Percentiles rank a stretch among this genome's conserved stretches.
Evolutionary conservation across 1,284 basidiomycete genomes (phyloP).

Genomic region (Cystobasidium pallidum): DNA sequence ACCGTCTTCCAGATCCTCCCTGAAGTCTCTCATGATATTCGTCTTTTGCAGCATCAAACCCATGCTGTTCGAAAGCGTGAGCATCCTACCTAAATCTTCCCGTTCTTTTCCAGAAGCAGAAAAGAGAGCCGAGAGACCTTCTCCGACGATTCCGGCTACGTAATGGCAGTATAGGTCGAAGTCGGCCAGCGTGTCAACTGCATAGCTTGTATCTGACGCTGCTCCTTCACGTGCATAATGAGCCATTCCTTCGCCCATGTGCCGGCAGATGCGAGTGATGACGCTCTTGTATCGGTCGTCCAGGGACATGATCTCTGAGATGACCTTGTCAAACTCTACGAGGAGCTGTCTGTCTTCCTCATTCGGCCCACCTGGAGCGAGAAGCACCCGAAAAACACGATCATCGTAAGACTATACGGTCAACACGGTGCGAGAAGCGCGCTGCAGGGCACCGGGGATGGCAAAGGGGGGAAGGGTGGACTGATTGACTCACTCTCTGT

Average conservation of each 20-base stretch:
- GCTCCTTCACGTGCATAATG: constrained; percentile 76
- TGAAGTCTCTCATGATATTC: constrained; percentile 94
- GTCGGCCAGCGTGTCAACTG: constrained; percentile 72
- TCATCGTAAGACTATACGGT: constrained; percentile 6
- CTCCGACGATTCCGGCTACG: constrained; percentile 96
- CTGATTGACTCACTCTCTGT: constrained; percentile 61
- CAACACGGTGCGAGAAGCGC: not conserved
- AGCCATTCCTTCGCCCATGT: constrained; percentile 95
- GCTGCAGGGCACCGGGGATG: not conserved
- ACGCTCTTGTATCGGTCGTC: constrained; percentile 73
- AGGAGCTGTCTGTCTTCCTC: constrained; percentile 90
- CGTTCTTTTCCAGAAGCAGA: constrained; percentile 84
- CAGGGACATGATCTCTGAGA: constrained; percentile 77
- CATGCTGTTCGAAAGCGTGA: constrained; percentile 90
- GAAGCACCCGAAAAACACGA: not conserved
- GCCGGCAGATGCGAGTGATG: constrained; percentile 77
- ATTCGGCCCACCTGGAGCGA: constrained; percentile 65
- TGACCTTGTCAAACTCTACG: constrained; percentile 80
- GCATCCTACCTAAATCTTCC: constrained; percentile 73
- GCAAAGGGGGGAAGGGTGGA: not conserved
- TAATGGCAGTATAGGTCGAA: constrained; percentile 99
- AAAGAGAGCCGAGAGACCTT: constrained; percentile 90
- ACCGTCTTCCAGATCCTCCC: constrained; percentile 84
- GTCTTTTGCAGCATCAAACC: constrained; percentile 98
- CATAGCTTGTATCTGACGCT: constrained; percentile 61